These are phyloP conservation scores for Alternaria arborescens DNA, from an alignment of 2,329 filamentous ascomycete species.

Conservation along the genomic window DNA sequence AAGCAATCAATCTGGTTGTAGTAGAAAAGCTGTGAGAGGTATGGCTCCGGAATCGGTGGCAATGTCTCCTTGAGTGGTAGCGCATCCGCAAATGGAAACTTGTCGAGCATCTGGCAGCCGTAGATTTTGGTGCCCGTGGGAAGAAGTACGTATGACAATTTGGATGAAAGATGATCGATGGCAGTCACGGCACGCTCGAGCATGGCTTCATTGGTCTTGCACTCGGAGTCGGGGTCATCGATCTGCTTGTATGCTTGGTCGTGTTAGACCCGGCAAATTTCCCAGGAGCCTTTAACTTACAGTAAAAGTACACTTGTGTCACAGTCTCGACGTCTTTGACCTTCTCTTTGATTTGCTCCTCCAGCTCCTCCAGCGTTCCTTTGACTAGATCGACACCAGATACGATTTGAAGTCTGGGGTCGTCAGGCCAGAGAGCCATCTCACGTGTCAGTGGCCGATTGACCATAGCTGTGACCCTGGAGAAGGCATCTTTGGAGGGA, in stretches of 20 bases:
- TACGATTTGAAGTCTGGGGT: constrained; percentile 48
- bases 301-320: constrained; percentile 54
- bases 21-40: constrained; percentile 52
- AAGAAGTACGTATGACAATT: constrained; percentile 42
- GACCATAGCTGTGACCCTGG: constrained; percentile 58
- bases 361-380: constrained; percentile 44
- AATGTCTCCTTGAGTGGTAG: constrained; percentile 42
- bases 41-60: constrained; percentile 47
- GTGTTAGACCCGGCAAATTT: background rate
- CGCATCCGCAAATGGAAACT: constrained; percentile 47
- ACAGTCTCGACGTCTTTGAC: constrained; percentile 49
- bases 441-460: constrained; percentile 54
- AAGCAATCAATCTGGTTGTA: constrained; percentile 54
- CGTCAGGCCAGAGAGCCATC: constrained; percentile 50
- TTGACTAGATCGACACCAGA: constrained; percentile 54
- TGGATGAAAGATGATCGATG: constrained; percentile 38
- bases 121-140: constrained; percentile 53
- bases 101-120: constrained; percentile 48
- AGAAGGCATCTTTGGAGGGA: constrained; percentile 55
- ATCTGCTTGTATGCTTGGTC: constrained; percentile 42
- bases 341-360: constrained; percentile 47
- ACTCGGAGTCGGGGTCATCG: constrained; percentile 39
- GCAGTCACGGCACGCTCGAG: constrained; percentile 50
- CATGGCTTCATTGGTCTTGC: constrained; percentile 49
- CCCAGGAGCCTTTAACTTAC: constrained; percentile 16